Conservation (phyloP, 805 yeast species). For the Yarrowia porcina region DNA sequence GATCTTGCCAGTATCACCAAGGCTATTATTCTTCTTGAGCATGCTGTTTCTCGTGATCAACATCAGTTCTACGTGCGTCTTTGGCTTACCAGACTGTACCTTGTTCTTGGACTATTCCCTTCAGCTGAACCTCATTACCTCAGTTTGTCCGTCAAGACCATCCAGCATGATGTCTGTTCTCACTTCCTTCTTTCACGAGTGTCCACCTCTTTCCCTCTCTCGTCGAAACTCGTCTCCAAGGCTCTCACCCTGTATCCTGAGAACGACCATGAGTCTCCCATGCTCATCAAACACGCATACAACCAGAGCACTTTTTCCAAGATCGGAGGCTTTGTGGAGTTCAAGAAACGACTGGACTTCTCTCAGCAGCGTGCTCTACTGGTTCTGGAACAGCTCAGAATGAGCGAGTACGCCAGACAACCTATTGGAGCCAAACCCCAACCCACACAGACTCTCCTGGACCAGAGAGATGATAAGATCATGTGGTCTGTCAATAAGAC, state of each 20-base stretch:
- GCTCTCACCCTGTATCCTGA: constrained; percentile 53
- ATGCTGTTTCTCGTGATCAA: constrained; percentile 53
- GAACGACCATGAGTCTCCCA: constrained; percentile 50
- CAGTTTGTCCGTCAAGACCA: constrained; percentile 60
- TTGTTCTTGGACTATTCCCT: constrained; percentile 52
- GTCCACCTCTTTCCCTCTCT: constrained; percentile 47
- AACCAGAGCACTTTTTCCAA: constrained; percentile 62
- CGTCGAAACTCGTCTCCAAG: constrained; percentile 41
- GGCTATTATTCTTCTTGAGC: constrained; percentile 56
- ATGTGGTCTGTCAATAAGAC: constrained; percentile 52
- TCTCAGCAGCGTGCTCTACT: constrained; percentile 1
- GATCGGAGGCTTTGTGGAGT: constrained; percentile 60
- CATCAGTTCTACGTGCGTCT: constrained; percentile 68
- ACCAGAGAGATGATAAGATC: constrained; percentile 59
- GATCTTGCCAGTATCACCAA: constrained; percentile 37
- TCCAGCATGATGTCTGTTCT: constrained; percentile 68
- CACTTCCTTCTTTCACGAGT: constrained; percentile 51
- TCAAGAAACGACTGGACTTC: constrained; percentile 35
- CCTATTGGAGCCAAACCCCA: constrained; percentile 5
- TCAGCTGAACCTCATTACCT: constrained; percentile 53
- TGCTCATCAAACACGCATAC: constrained; percentile 52
- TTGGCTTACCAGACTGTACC: constrained; percentile 67
- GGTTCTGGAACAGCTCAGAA: constrained; percentile 9
- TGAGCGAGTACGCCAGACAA: constrained; percentile 10
- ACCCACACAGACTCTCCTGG: constrained; percentile 31